Evolutionary conservation across 2,329 filamentous ascomycete genomes (phyloP).

Genomic region (Cercospora zeae-maydis): DNA sequence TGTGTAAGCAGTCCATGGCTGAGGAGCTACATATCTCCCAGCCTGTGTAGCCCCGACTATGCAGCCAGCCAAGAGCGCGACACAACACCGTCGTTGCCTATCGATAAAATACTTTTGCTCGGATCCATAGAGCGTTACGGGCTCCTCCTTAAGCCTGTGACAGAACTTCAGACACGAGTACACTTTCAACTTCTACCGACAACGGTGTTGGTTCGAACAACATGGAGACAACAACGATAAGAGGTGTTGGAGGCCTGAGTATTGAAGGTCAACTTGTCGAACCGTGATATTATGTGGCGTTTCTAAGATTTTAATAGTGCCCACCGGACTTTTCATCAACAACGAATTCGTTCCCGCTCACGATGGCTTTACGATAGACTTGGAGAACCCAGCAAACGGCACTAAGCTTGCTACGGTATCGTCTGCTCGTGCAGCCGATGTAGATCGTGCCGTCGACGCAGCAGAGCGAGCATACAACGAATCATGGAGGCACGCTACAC

Average conservation of each 20-base stretch:
- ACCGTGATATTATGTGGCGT: no score
- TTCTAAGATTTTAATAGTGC: not conserved
- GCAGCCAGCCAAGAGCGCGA: no score
- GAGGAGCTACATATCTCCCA: not conserved
- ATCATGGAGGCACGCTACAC: not conserved
- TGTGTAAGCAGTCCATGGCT: not conserved
- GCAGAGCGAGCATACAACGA: not conserved
- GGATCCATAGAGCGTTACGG: not conserved
- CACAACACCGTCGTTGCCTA: not conserved
- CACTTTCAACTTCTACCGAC: no score
- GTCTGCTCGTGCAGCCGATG: not conserved
- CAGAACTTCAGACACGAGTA: no score
- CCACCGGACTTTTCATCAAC: not conserved
- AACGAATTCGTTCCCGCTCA: not conserved
- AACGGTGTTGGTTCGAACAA: no score
- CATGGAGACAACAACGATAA: not conserved
- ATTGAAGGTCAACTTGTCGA: not conserved
- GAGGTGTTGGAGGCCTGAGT: not conserved
- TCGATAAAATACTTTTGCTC: not conserved
- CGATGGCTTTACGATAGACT: not conserved
- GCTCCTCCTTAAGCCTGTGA: no score
- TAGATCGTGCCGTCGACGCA: not conserved
- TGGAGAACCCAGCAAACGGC: not conserved
- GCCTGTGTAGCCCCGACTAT: no score
- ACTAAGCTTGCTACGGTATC: not conserved